phyloP scores from a whole-genome alignment of 1,284 basidiomycete genomes.

The Sanghuangporus weigelae region DNA sequence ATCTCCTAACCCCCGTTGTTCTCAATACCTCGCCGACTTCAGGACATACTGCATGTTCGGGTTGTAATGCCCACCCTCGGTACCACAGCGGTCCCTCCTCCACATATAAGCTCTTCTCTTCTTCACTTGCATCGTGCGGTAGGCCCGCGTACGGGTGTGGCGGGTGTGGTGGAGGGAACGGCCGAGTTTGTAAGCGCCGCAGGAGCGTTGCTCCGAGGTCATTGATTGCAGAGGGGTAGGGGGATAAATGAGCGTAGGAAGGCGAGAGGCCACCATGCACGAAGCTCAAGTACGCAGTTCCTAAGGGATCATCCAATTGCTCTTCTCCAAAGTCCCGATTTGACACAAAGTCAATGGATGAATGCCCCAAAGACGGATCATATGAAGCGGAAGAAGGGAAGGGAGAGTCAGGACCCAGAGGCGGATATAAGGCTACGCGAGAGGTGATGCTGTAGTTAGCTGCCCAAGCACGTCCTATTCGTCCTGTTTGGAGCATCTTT shows the following conservation, averaged over 20 bases:
- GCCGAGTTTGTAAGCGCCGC: conserved; percentile 51
- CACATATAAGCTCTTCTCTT: conserved; percentile 70
- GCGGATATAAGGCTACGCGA: conserved; percentile 72
- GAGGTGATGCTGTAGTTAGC: conserved; percentile 82
- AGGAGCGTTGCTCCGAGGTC: conserved; percentile 62
- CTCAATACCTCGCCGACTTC: conserved; percentile 65
- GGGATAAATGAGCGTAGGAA: conserved; percentile 61
- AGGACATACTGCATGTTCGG: conserved; percentile 63
- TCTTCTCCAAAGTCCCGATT: conserved; percentile 23
- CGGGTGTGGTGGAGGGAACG: conserved; percentile 70
- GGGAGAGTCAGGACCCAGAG: conserved; percentile 48
- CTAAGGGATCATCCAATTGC: conserved; percentile 45
- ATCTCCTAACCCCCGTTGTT: conserved; percentile 72
- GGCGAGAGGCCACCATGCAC: conserved; percentile 85
- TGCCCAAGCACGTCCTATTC: conserved; percentile 81
- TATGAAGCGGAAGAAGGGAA: conserved; percentile 76
- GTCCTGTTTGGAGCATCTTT: conserved; percentile 66
- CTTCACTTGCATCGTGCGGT: conserved; percentile 56
- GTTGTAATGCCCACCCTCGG: conserved; percentile 78
- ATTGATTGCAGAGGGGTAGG: conserved; percentile 82
- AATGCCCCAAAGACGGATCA: conserved; percentile 59
- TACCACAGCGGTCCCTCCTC: conserved; percentile 86
- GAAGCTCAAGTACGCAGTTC: conserved; percentile 77
- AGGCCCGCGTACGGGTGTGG: conserved; percentile 76
- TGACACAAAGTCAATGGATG: conserved; percentile 16